Evolutionary conservation across 2,329 filamentous ascomycete genomes (phyloP).

Genomic region (Fusarium caatingaense): DNA sequence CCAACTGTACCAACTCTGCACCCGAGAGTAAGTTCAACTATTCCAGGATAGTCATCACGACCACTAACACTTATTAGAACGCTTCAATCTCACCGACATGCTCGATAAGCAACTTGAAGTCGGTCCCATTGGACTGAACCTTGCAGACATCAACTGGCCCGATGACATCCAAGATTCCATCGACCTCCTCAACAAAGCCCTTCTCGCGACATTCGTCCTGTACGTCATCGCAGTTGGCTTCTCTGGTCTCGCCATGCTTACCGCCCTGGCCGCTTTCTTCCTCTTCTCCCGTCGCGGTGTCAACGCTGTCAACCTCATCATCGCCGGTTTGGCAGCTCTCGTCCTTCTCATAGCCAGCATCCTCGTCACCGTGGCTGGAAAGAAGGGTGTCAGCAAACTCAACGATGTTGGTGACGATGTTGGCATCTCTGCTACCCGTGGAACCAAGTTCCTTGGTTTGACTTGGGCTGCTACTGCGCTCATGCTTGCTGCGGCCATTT

Average conservation of each 20-base stretch:
- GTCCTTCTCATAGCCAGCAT: constrained; percentile 57
- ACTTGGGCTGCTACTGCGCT: constrained; percentile 61
- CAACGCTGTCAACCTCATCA: constrained; percentile 52
- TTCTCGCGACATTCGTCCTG: constrained; percentile 61
- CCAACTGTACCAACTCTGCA: constrained; percentile 57
- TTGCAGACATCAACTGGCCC: constrained; percentile 60
- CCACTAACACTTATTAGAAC: constrained; percentile 43
- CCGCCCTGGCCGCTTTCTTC: constrained; percentile 52
- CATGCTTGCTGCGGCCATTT: constrained; percentile 55
- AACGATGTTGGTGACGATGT: constrained; percentile 57
- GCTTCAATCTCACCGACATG: constrained; percentile 60
- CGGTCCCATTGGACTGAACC: constrained; percentile 58
- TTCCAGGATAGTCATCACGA: no score
- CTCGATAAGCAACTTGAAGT: constrained; percentile 59
- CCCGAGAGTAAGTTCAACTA: constrained; percentile 52
- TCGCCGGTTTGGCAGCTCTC: constrained; percentile 53
- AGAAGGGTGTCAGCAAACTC: constrained; percentile 56
- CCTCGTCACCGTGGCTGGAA: constrained; percentile 55
- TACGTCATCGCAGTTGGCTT: constrained; percentile 59
- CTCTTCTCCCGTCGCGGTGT: constrained; percentile 43
- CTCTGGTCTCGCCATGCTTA: constrained; percentile 58
- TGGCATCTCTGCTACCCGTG: constrained; percentile 58
- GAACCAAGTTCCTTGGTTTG: constrained; percentile 58
- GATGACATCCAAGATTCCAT: constrained; percentile 59
- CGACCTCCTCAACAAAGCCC: constrained; percentile 60